Evolutionary conservation across 2,329 filamentous ascomycete species (phyloP).

Genomic region (Neofusicoccum kwambonambiense): DNA sequence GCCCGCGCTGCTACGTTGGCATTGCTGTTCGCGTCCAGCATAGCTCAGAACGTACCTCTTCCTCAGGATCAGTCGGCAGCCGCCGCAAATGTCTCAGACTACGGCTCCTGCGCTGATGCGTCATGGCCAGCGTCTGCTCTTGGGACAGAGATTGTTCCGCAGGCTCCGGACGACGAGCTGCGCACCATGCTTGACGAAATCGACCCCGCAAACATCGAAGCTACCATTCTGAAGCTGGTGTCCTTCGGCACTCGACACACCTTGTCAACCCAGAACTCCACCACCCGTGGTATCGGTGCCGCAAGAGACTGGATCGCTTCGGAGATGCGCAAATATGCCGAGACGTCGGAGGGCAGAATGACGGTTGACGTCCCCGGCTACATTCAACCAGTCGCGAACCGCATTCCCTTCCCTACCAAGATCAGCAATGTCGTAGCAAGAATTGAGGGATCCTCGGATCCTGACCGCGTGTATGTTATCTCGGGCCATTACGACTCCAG

Average conservation of each 20-base stretch:
- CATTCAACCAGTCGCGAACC: slow-evolving; percentile 47
- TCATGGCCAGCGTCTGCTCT: slow-evolving; percentile 44
- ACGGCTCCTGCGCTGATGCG: slow-evolving; percentile 34
- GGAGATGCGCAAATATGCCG: slow-evolving; percentile 51
- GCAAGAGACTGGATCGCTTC: slow-evolving; percentile 57
- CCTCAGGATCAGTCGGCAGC: slow-evolving; percentile 22
- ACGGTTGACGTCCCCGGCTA: slow-evolving; percentile 53
- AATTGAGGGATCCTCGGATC: slow-evolving; percentile 50
- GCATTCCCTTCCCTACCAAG: slow-evolving; percentile 52
- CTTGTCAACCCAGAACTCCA: slow-evolving; percentile 52
- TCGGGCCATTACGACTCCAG: slow-evolving; percentile 58
- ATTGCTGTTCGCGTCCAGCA: neutral
- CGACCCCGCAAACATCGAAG: slow-evolving; percentile 47
- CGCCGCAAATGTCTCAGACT: slow-evolving; percentile 33
- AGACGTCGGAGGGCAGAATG: slow-evolving; percentile 51
- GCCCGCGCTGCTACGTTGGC: neutral
- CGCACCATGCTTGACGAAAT: slow-evolving; percentile 41
- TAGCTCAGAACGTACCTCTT: neutral
- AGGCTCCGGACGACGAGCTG: slow-evolving; percentile 42
- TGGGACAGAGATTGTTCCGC: slow-evolving; percentile 39
- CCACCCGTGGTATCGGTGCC: slow-evolving; percentile 55
- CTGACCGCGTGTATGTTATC: slow-evolving; percentile 53
- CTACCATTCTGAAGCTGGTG: slow-evolving; percentile 54
- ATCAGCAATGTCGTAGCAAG: slow-evolving; percentile 56
- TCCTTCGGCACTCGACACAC: slow-evolving; percentile 60